Evolutionary conservation across 139 green algal species (phyloP).

Genomic region (Chlamydomonas sp.): DNA sequence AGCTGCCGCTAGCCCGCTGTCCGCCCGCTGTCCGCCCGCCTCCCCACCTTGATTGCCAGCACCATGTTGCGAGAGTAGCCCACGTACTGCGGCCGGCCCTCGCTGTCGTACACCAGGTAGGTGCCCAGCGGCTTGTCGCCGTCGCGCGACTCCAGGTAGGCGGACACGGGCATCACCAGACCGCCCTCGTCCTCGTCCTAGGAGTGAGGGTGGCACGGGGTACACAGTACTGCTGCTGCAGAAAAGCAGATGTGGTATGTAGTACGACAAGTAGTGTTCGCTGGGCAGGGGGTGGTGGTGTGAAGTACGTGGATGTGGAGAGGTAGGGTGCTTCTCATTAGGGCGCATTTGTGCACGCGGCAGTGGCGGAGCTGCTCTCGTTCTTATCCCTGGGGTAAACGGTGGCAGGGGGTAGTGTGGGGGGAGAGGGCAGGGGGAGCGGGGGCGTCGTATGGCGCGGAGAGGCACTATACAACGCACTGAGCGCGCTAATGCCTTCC

Average conservation of each 20-base stretch:
- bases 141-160: constrained; percentile 71
- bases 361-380: too few species aligned
- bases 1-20: too few species aligned
- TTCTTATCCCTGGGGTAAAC: too few species aligned
- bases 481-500: too few species aligned
- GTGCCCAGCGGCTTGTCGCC: constrained; percentile 84
- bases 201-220: background rate
- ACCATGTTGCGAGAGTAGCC: constrained; percentile 88
- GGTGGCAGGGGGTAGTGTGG: too few species aligned
- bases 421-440: too few species aligned
- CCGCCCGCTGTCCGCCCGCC: background rate
- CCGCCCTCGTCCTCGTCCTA: constrained; percentile 87
- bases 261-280: background rate
- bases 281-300: too few species aligned
- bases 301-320: background rate
- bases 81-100: constrained; percentile 82
- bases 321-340: too few species aligned
- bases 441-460: too few species aligned
- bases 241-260: background rate
- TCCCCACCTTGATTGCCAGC: constrained; percentile 72
- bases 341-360: too few species aligned
- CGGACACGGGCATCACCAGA: constrained; percentile 61
- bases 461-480: too few species aligned
- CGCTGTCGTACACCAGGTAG: constrained; percentile 84
- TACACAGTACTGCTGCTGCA: too few species aligned